Conservation (phyloP, 2,329 filamentous ascomycete genomes). For the Monosporascus sp. region DNA sequence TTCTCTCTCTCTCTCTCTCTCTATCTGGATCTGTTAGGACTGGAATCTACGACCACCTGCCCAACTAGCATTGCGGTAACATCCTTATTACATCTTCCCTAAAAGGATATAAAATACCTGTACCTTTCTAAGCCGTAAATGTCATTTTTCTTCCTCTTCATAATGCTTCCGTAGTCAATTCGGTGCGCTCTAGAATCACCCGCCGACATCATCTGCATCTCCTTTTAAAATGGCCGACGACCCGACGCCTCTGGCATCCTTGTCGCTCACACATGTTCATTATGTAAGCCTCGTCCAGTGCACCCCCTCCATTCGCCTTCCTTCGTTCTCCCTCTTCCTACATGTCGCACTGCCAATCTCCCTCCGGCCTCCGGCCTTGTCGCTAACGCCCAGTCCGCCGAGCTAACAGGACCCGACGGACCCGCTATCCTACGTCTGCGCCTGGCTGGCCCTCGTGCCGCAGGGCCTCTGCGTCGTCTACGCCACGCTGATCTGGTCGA, state of each 20-base stretch:
- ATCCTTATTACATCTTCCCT: too few relatives aligned
- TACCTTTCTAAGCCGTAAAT: too few relatives aligned
- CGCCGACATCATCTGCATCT: conserved; percentile 1
- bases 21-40: too few relatives aligned
- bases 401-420: conserved; percentile 71
- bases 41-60: too few relatives aligned
- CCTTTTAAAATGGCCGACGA: conserved; percentile 33
- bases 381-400: background rate
- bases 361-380: background rate
- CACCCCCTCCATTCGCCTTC: background rate
- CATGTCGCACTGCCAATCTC: background rate
- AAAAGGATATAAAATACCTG: too few relatives aligned
- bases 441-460: conserved; percentile 89
- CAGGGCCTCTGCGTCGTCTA: conserved; percentile 90
- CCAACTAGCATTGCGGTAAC: too few relatives aligned
- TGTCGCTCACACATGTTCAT: conserved; percentile 93
- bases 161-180: too few relatives aligned
- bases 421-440: conserved; percentile 77
- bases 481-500: conserved; percentile 82
- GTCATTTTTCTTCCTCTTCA: too few relatives aligned
- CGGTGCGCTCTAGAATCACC: background rate
- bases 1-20: too few relatives aligned
- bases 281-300: conserved; percentile 59
- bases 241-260: conserved; percentile 65
- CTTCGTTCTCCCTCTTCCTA: too few relatives aligned